phyloP scores from a whole-genome alignment of 1,284 basidiomycete genomes.

The Apiotrichum gracile region DNA sequence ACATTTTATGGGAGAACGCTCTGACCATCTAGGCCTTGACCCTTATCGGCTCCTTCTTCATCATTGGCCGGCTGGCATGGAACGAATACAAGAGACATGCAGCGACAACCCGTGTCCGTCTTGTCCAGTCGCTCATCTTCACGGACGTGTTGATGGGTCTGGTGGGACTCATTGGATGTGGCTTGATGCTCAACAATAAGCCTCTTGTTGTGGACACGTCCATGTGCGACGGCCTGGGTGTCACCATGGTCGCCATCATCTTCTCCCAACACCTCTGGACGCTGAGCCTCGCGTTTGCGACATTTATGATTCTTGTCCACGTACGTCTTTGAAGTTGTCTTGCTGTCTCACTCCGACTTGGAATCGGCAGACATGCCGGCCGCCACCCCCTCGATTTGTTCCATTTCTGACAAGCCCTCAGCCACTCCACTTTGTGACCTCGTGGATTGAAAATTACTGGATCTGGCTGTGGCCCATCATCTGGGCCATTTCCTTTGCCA shows the following conservation, averaged over 20 bases:
- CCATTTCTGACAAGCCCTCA: constrained; percentile 7
- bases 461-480: constrained; percentile 34
- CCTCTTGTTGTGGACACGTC: constrained; percentile 23
- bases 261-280: constrained; percentile 47
- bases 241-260: constrained; percentile 35
- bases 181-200: constrained; percentile 20
- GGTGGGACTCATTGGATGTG: constrained; percentile 30
- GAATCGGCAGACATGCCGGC: no score
- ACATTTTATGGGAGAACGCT: no score
- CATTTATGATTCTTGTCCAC: constrained; percentile 47
- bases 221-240: constrained; percentile 41
- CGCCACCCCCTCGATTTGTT: no score
- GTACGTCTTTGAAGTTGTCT: constrained; percentile 9
- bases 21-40: constrained; percentile 28
- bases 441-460: constrained; percentile 43
- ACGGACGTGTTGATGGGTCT: constrained; percentile 42
- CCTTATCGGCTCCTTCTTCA: constrained; percentile 33
- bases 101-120: constrained; percentile 40
- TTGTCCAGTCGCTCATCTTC: constrained; percentile 44
- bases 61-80: constrained; percentile 29
- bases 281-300: constrained; percentile 40
- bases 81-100: constrained; percentile 36
- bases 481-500: constrained; percentile 31
- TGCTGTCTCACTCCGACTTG: no score
- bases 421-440: constrained; percentile 41